Percentiles rank a stretch among this genome's conserved stretches.
phyloP scores from a whole-genome alignment of 2,329 filamentous ascomycete genomes.

The Diaporthe vaccinii region DNA sequence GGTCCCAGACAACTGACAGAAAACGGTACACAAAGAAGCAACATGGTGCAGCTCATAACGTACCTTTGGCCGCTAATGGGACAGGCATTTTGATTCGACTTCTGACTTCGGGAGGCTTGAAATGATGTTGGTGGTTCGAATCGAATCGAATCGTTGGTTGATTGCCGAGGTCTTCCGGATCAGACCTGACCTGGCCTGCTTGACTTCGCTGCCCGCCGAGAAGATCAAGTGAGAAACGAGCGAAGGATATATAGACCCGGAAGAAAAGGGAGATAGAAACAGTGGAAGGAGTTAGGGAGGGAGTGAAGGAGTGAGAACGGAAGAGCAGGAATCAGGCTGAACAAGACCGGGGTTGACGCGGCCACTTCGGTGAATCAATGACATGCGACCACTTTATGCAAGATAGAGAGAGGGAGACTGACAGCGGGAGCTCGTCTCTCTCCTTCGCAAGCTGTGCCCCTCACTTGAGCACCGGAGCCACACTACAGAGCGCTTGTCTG shows the following conservation, averaged over 20 bases:
- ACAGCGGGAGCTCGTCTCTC: not conserved
- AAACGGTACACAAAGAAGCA: slow-evolving; percentile 13
- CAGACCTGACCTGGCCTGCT: not conserved
- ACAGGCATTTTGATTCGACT: slow-evolving; percentile 50
- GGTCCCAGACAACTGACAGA: not conserved
- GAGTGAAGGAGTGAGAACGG: not conserved
- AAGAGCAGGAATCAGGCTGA: slow-evolving; percentile 13
- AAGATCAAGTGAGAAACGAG: slow-evolving; percentile 9
- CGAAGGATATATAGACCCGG: not conserved
- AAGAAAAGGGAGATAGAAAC: not conserved
- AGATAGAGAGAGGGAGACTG: not conserved
- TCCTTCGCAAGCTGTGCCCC: not conserved
- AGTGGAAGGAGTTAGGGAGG: not conserved
- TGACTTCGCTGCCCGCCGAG: slow-evolving; percentile 5
- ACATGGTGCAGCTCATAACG: slow-evolving; percentile 42
- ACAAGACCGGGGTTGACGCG: slow-evolving; percentile 14
- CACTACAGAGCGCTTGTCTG: slow-evolving; percentile 7
- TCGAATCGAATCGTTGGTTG: not conserved
- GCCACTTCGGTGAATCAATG: slow-evolving; percentile 26
- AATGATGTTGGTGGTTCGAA: not conserved
- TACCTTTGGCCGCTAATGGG: slow-evolving; percentile 55
- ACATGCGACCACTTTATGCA: slow-evolving; percentile 30
- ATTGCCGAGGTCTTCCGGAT: slow-evolving; percentile 12
- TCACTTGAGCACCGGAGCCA: slow-evolving; percentile 14
- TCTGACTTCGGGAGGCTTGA: not conserved